Evolutionary conservation across 495 filamentous ascomycete species (phyloP), one percentile per base, ranked within the genome.

Genomic region (Mytilinidion resinicola): DNA sequence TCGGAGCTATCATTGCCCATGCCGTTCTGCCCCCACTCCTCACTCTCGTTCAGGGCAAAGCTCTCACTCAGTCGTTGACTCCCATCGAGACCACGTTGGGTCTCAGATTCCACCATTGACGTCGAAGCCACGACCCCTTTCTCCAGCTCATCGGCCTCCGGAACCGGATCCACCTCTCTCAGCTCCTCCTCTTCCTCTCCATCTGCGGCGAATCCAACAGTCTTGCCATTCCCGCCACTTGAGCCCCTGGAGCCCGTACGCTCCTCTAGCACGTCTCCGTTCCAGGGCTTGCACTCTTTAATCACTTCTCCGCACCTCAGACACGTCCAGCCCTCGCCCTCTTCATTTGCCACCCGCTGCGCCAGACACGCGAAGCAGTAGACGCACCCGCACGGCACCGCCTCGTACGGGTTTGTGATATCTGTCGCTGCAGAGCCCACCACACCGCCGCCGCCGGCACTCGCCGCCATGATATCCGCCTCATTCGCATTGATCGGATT

Each of bases 321-420:
- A 74, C 93, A 99, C n/a, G 80, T 73, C 92, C 92, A 99, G 4
- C 91, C 93, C 62, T 97, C 91, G 7, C 92, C 93, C 64, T 96
- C 93, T 72, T 97, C 95, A 3, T 84, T 83, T 68, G 96, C 93
- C 9, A 99, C 73, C 56, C 88, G 83, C 39, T 89, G 87, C 3
- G 92, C 90, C n/a, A 97, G 71, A 70, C 93, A 99, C n/a, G 95
- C 88, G 64, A 92, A 98, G 71, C 93, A 98, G 73, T 97, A 97
- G 44, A 96, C 77, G 70, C 91, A 95, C 0, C 90, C 89, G 68
- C 93, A 98, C 2, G 91, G 87, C 17, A 95, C 81, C 0, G 90
- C 82, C 68, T 96, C 91, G 65, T 98, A 98, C 0, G 95, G 91
- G 70, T 97, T 98, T 3, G 92, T 96, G 54, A 97, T 85, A 65